Base-by-base conservation (phyloP, 257 asterid species). In the Leptodermis oblonga region DNA sequence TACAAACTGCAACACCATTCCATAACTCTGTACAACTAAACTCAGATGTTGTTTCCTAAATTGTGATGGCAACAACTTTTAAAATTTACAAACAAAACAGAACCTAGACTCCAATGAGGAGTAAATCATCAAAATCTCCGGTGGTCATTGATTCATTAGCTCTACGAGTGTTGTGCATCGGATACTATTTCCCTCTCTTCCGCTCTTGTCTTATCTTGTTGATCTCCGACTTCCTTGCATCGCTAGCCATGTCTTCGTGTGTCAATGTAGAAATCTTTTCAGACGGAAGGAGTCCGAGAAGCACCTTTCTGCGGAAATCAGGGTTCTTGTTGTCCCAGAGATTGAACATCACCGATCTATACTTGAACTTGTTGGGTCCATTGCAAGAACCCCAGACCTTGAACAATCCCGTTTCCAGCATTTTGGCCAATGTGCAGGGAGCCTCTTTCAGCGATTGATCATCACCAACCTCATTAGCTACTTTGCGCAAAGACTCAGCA, bases 161-260 rank as follows among this genome's bases (percentile, higher is more conserved):
- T n/a, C n/a, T n/a, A n/a, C n/a, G n/a, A n/a, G n/a, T n/a, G n/a
- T n/a, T n/a, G n/a, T n/a, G n/a, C n/a, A n/a, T n/a, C n/a, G n/a
- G n/a, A n/a, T n/a, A n/a, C n/a, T n/a, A n/a, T n/a, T n/a, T n/a
- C n/a, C n/a, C n/a, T n/a, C n/a, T n/a, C n/a, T n/a, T n/a, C n/a
- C n/a, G n/a, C 52, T 87, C 87, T 79, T 86, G 87, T 72, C 83
- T 90, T 7, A 90, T 65, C n/a, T 82, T 78, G 76, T 82, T 87
- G 12, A 82, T 87, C 86, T 90, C 72, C 51, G n/a, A 25, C 76
- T 82, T 83, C 58, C 95, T 80, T 34, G 77, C 85, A 17, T 90
- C 91, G 22, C 97, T 87, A 2, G 95, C 95, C 97, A 87, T 90
- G 43, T 90, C 82, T 42, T 87, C 90, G 2, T 95, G 86, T 0